Conservation (phyloP, 345 rosid species). For the Arabidopsis arenosa region DNA sequence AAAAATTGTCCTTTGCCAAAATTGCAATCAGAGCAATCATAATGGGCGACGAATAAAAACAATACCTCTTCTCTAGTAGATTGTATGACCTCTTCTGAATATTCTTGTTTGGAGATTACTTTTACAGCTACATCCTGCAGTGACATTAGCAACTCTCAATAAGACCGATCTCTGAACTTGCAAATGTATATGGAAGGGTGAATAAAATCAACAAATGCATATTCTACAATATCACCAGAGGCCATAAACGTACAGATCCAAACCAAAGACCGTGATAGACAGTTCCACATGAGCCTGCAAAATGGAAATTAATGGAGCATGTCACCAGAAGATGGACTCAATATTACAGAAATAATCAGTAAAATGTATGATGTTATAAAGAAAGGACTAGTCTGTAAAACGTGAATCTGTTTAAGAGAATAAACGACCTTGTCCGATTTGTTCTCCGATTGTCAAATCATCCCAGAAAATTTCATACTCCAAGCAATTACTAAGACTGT, state of each 20-base stretch:
- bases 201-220: slow-evolving; percentile 40
- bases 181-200: background rate
- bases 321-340: slow-evolving; percentile 30
- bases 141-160: slow-evolving; percentile 38
- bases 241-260: slow-evolving; percentile 86
- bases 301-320: slow-evolving; percentile 26
- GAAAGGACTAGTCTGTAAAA: slow-evolving; percentile 32
- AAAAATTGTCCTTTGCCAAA: slow-evolving; percentile 3
- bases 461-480: slow-evolving; percentile 94
- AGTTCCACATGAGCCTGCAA: slow-evolving; percentile 95
- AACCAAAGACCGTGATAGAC: slow-evolving; percentile 97
- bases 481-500: slow-evolving; percentile 65
- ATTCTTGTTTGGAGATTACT: slow-evolving; percentile 93
- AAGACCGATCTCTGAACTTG: slow-evolving; percentile 24
- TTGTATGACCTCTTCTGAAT: slow-evolving; percentile 75
- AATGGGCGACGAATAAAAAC: slow-evolving; percentile 8
- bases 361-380: slow-evolving; percentile 15
- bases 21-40: background rate
- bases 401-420: slow-evolving; percentile 20
- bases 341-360: slow-evolving; percentile 34
- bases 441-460: slow-evolving; percentile 83
- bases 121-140: slow-evolving; percentile 96
- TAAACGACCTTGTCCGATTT: slow-evolving; percentile 85
- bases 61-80: slow-evolving; percentile 88
- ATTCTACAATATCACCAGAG: slow-evolving; percentile 33